phyloP scores from a whole-genome alignment of 1,284 basidiomycete species.

The Irpex lacteus region DNA sequence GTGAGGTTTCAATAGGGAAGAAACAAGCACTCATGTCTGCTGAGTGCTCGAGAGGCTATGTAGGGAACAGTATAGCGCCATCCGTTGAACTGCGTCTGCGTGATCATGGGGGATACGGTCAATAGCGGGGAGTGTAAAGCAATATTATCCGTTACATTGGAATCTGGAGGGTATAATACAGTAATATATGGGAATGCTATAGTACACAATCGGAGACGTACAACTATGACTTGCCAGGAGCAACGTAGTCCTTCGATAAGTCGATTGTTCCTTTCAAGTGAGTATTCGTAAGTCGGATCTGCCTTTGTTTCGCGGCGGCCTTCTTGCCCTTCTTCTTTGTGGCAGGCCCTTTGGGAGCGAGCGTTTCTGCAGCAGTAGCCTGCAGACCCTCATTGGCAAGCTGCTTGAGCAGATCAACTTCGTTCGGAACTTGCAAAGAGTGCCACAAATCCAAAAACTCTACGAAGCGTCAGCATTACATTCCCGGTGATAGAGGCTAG shows the following conservation, averaged over 20 bases:
- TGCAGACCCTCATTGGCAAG: constrained; percentile 78
- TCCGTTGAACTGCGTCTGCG: no score
- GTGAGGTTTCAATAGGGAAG: no score
- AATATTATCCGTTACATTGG: neutral
- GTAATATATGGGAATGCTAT: neutral
- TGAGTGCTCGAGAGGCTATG: no score
- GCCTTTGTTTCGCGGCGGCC: constrained; percentile 69
- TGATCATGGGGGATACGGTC: no score
- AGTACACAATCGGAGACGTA: neutral
- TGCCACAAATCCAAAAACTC: constrained; percentile 90
- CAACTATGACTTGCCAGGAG: constrained; percentile 41
- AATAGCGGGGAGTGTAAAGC: no score
- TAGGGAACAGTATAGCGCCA: no score
- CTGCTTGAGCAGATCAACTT: constrained; percentile 76
- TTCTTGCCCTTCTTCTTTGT: constrained; percentile 83
- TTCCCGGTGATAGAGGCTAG: constrained; percentile 3
- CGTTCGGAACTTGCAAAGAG: constrained; percentile 77
- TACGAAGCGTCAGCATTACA: constrained; percentile 29
- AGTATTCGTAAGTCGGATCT: constrained; percentile 82
- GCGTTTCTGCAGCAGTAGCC: constrained; percentile 58
- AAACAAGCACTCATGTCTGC: no score
- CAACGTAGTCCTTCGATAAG: constrained; percentile 68
- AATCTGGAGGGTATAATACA: neutral
- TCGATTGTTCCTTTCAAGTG: constrained; percentile 85
- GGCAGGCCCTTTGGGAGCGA: constrained; percentile 50